Evolutionary conservation across 2,329 filamentous ascomycete species (phyloP).

Genomic region (Aureobasidium musti): DNA sequence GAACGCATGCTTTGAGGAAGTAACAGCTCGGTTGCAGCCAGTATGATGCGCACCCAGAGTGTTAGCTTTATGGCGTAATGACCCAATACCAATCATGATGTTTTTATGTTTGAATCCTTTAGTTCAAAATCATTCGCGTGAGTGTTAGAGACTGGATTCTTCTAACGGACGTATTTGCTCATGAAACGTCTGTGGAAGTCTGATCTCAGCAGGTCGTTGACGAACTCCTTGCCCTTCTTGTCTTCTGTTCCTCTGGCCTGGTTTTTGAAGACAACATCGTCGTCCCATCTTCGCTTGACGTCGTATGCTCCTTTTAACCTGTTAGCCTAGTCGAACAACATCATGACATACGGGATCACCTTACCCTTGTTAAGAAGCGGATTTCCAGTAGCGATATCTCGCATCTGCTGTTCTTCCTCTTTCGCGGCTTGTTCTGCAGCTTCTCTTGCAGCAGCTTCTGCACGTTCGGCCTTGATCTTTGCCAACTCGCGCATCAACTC

Average conservation of each 20-base stretch:
- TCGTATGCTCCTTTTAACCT: conserved; percentile 58
- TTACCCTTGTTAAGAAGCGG: conserved; percentile 83
- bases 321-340: background rate
- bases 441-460: conserved; percentile 76
- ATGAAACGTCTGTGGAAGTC: conserved; percentile 99
- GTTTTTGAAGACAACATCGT: conserved; percentile 99
- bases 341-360: background rate
- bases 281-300: conserved; percentile 92
- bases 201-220: conserved; percentile 90
- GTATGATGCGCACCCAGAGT: conserved; percentile 2
- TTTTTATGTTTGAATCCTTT: background rate
- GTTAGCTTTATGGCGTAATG: conserved; percentile 21
- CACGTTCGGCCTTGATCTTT: conserved; percentile 85
- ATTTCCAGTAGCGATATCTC: conserved; percentile 89
- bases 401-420: conserved; percentile 80
- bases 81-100: conserved; percentile 15
- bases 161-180: conserved; percentile 51
- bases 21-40: conserved; percentile 1
- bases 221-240: conserved; percentile 78
- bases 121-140: background rate
- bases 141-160: background rate
- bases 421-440: conserved; percentile 77
- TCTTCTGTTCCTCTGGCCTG: conserved; percentile 94
- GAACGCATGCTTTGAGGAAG: background rate
- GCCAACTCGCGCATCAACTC: conserved; percentile 91